phyloP scores from a whole-genome alignment of 805 yeast genomes.

The Jamesozyma lodderae region DNA sequence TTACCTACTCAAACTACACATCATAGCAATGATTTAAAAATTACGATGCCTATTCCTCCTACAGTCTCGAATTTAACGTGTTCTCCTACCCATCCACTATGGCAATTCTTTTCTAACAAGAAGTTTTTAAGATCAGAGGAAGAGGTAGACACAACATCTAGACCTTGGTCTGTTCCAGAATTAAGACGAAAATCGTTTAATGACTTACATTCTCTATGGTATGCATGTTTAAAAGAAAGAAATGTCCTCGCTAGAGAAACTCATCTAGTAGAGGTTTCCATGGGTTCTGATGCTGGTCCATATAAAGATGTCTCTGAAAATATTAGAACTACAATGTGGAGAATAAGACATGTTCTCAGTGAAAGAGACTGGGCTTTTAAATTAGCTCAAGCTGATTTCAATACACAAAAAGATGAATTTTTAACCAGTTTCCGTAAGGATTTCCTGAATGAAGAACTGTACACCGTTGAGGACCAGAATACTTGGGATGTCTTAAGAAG shows the following conservation, averaged over 20 bases:
- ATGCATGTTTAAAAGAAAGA: conserved; percentile 71
- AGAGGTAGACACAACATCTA: conserved; percentile 46
- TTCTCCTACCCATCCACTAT: conserved; percentile 81
- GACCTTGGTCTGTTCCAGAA: conserved; percentile 84
- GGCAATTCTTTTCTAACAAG: conserved; percentile 77
- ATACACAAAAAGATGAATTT: conserved; percentile 36
- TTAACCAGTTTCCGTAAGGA: conserved; percentile 37
- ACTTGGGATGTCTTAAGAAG: conserved; percentile 65
- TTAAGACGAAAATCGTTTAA: conserved; percentile 85
- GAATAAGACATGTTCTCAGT: conserved; percentile 76
- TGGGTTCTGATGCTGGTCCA: conserved; percentile 33
- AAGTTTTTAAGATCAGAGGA: conserved; percentile 50
- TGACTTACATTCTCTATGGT: conserved; percentile 89
- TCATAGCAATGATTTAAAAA: conserved; percentile 32
- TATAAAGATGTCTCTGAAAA: conserved; percentile 33
- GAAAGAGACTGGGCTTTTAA: conserved; percentile 73
- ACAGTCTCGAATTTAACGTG: conserved; percentile 62
- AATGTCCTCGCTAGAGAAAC: conserved; percentile 71
- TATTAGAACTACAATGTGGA: conserved; percentile 57
- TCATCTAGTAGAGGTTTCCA: conserved; percentile 34
- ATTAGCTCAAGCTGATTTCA: conserved; percentile 43
- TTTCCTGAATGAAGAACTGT: conserved; percentile 33
- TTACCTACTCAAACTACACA: conserved; percentile 23
- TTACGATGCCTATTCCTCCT: conserved; percentile 82
- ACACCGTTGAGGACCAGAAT: conserved; percentile 45